These are phyloP conservation scores for Cladophialophora psammophila DNA, from an alignment of 2,329 filamentous ascomycete genomes.

Conservation along the genomic window DNA sequence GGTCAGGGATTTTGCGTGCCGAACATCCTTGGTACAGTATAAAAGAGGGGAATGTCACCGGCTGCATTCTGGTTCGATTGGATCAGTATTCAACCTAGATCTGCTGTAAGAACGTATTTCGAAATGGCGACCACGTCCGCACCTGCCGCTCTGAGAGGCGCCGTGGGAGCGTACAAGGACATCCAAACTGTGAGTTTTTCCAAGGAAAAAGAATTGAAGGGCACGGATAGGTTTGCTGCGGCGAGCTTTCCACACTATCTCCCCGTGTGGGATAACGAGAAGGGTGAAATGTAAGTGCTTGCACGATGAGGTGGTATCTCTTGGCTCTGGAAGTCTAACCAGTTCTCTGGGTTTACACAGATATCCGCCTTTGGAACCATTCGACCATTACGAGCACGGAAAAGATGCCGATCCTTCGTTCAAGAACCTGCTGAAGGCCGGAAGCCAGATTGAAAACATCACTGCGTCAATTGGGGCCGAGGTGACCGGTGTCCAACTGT, in stretches of 20 bases:
- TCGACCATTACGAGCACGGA: constrained; percentile 77
- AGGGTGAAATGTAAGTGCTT: constrained; percentile 41
- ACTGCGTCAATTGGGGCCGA: constrained; percentile 48
- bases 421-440: constrained; percentile 67
- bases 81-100: neutral
- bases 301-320: neutral
- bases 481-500: constrained; percentile 46
- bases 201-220: constrained; percentile 61
- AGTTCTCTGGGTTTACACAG: constrained; percentile 40
- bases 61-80: neutral
- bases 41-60: constrained; percentile 11
- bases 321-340: constrained; percentile 9
- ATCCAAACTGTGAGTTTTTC: constrained; percentile 40
- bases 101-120: constrained; percentile 1
- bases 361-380: constrained; percentile 71
- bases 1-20: constrained; percentile 9
- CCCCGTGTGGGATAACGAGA: constrained; percentile 71
- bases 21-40: constrained; percentile 15
- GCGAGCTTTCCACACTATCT: constrained; percentile 76
- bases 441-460: constrained; percentile 43
- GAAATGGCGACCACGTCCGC: constrained; percentile 21
- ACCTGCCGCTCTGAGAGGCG: constrained; percentile 9
- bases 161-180: constrained; percentile 40
- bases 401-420: constrained; percentile 75
- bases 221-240: constrained; percentile 60